Evolutionary conservation across 331 rosid species (phyloP), one percentile per base, ranked within the genome.

Genomic region (Dryas integrifolia): DNA sequence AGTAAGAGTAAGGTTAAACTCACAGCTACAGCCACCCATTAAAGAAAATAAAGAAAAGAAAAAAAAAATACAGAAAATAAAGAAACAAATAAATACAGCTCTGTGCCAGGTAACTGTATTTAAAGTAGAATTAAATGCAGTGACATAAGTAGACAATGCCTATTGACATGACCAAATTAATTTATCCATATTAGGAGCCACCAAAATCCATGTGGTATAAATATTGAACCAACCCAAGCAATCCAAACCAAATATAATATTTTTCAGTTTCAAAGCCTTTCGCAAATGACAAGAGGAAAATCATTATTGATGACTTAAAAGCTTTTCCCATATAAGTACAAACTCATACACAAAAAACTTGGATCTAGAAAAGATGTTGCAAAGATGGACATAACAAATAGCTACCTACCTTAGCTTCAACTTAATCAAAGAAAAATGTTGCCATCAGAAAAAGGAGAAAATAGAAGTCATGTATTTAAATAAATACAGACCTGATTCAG

Each of bases 401-500:
- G 65, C 14, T 7, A 55, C 26, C 26, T 5, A n/a, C 56, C 43
- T 45, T 47, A 26, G 45, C 35, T 14, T 21, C 49, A 5, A 15
- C 14, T 49, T 67, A 30, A 12, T 48, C 39, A 7, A 10, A 30
- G 72, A 68, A 50, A 48, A 35, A 15, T 8, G 14, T 49, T 67
- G 35, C 40, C 43, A 58, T 7, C 62, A 15, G 52, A 40, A 76
- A 30, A 67, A 57, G 9, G 4, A 64, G 7, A 72, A 41, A 60
- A 69, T 67, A 70, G 40, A 56, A 70, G 58, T 49, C 41, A 39
- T 45, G 26, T 14, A 14, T 16, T 8, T 9, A 10, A 39, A 38
- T 10, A 55, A 70, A 41, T 56, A 24, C 55, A 59, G 69, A 86
- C 96, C 96, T 81, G 84, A 58, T 43, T 72, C 78, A 82, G 84